Evolutionary conservation across 805 yeast species (phyloP).

Genomic region (Kazachstania psychrophila): DNA sequence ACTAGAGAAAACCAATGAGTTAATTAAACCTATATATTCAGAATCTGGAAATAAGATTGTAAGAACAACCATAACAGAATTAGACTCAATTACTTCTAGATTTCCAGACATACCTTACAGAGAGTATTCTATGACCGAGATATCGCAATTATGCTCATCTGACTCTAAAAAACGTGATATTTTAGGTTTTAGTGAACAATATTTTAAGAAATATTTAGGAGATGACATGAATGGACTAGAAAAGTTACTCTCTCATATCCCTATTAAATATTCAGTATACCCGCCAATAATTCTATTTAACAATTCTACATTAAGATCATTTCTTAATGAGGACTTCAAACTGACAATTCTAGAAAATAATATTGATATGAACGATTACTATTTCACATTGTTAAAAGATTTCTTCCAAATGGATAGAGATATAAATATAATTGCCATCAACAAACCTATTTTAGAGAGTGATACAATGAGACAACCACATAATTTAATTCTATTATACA

Average conservation of each 20-base stretch:
- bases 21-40: conserved; percentile 20
- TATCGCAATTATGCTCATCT: no score
- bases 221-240: conserved; percentile 1
- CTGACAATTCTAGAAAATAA: conserved; percentile 1
- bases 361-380: conserved; percentile 8
- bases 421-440: conserved; percentile 57
- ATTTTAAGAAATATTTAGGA: conserved; percentile 6
- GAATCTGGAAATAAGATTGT: conserved; percentile 14
- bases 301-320: conserved; percentile 35
- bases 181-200: not conserved
- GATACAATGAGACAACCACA: conserved; percentile 60
- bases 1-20: conserved; percentile 13
- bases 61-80: conserved; percentile 14
- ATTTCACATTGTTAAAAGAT: conserved; percentile 14
- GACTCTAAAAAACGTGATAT: conserved; percentile 2
- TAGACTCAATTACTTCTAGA: not conserved
- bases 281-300: conserved; percentile 58
- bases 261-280: conserved; percentile 48
- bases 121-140: conserved; percentile 7
- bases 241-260: conserved; percentile 12
- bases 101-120: conserved; percentile 6
- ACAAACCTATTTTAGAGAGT: conserved; percentile 50
- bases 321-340: conserved; percentile 34
- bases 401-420: conserved; percentile 7
- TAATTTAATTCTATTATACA: conserved; percentile 43